phyloP scores from a whole-genome alignment of 169 alveolate genomes.

The Plasmodium coatneyi region DNA sequence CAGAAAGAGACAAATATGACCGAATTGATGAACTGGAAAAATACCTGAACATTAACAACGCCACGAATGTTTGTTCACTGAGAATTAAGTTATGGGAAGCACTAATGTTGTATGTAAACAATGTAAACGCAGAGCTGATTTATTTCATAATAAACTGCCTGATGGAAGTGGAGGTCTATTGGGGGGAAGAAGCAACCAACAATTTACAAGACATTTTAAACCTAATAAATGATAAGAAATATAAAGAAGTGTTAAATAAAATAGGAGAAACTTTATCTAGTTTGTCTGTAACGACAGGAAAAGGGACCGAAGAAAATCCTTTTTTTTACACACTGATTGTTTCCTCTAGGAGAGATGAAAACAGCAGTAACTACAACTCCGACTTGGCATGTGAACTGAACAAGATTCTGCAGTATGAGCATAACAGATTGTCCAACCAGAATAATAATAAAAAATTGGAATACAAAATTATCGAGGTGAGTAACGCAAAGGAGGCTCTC shows the following conservation, averaged over 20 bases:
- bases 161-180: conserved; percentile 51
- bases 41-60: conserved; percentile 58
- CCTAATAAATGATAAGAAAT: conserved; percentile 67
- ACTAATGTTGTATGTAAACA: conserved; percentile 32
- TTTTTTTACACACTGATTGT: conserved; percentile 71
- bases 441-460: conserved; percentile 62
- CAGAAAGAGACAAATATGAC: conserved; percentile 43
- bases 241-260: conserved; percentile 68
- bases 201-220: conserved; percentile 50
- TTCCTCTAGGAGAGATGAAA: conserved; percentile 52
- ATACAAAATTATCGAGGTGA: conserved; percentile 80
- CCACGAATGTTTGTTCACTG: conserved; percentile 55
- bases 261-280: conserved; percentile 60
- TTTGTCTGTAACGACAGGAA: conserved; percentile 69
- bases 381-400: conserved; percentile 69
- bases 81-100: conserved; percentile 75
- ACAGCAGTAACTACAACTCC: conserved; percentile 30
- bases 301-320: conserved; percentile 47
- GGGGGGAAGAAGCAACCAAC: conserved; percentile 73
- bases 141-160: conserved; percentile 57
- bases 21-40: conserved; percentile 27
- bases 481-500: conserved; percentile 77
- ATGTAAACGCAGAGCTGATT: conserved; percentile 46
- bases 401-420: conserved; percentile 67
- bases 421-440: conserved; percentile 66